Conservation (phyloP, 169 alveolate genomes). For the Neospora caninum region DNA sequence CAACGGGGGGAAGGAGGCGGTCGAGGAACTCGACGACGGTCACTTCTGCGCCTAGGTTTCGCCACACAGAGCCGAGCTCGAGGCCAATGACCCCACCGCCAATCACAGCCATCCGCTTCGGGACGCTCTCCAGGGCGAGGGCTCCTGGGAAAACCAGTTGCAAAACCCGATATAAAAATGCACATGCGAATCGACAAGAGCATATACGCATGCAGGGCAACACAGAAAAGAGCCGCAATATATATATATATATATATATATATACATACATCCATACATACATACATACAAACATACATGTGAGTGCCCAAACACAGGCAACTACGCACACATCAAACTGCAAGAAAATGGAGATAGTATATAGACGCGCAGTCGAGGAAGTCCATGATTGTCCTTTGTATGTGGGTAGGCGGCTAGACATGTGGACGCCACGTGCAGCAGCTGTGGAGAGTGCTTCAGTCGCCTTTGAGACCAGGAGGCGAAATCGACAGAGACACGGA, state of each 20-base stretch:
- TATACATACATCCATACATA: not conserved
- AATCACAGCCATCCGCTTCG: slow-evolving; percentile 90
- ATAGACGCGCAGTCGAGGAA: too few relatives aligned
- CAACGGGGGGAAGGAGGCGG: slow-evolving; percentile 66
- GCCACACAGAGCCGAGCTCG: slow-evolving; percentile 96
- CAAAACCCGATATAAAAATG: not conserved
- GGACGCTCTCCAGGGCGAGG: slow-evolving; percentile 79
- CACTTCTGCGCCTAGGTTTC: slow-evolving; percentile 93
- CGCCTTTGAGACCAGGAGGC: too few relatives aligned
- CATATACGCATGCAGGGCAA: not conserved
- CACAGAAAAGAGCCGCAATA: not conserved
- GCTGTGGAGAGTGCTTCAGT: too few relatives aligned
- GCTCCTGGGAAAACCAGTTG: slow-evolving; percentile 44
- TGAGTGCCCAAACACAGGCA: not conserved
- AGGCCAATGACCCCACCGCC: slow-evolving; percentile 99
- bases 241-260: too few relatives aligned
- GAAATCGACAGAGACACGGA: too few relatives aligned
- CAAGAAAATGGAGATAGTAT: too few relatives aligned
- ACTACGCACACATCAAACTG: not conserved
- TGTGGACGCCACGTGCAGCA: too few relatives aligned
- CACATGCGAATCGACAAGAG: not conserved
- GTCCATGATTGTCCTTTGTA: too few relatives aligned
- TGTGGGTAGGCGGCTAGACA: too few relatives aligned
- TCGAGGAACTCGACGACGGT: slow-evolving; percentile 83
- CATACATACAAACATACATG: too few relatives aligned